Conservation (phyloP, 805 yeast species). For the Wickerhamomyces bovis region DNA sequence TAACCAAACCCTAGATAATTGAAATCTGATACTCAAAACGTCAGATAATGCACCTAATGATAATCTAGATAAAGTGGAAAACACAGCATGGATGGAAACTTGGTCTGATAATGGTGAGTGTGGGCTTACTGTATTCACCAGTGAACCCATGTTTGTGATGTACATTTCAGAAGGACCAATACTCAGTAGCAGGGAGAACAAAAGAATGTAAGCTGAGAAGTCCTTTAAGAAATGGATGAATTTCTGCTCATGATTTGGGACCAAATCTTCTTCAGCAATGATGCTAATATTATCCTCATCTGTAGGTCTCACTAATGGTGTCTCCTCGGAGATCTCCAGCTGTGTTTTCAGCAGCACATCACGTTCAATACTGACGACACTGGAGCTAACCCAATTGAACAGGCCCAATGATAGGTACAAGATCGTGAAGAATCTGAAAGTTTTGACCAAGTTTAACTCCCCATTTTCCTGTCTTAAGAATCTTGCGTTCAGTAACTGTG, state of each 20-base stretch:
- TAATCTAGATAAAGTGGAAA: conserved; percentile 68
- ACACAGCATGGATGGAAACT: conserved; percentile 55
- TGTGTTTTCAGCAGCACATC: conserved; percentile 17
- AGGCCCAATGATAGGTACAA: conserved; percentile 52
- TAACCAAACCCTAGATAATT: conserved; percentile 27
- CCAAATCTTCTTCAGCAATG: conserved; percentile 24
- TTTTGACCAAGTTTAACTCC: conserved; percentile 40
- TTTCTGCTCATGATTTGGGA: conserved; percentile 17
- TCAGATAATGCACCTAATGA: conserved; percentile 67
- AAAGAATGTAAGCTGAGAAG: conserved; percentile 56
- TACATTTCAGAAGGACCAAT: conserved; percentile 85
- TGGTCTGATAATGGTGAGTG: conserved; percentile 33
- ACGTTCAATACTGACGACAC: conserved; percentile 50
- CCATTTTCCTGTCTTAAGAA: conserved; percentile 20
- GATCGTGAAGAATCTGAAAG: conserved; percentile 46
- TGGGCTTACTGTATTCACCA: conserved; percentile 31
- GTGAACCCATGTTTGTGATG: conserved; percentile 75
- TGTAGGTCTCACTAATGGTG: conserved; percentile 28
- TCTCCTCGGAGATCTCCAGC: conserved; percentile 24
- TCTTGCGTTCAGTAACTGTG: conserved; percentile 48
- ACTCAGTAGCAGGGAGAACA: conserved; percentile 55
- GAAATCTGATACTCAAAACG: conserved; percentile 30
- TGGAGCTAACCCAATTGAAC: conserved; percentile 57
- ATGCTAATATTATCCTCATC: conserved; percentile 16
- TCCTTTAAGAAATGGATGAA: conserved; percentile 30